Conservation (phyloP, 2,329 filamentous ascomycete species). For the Talaromyces sp. region DNA sequence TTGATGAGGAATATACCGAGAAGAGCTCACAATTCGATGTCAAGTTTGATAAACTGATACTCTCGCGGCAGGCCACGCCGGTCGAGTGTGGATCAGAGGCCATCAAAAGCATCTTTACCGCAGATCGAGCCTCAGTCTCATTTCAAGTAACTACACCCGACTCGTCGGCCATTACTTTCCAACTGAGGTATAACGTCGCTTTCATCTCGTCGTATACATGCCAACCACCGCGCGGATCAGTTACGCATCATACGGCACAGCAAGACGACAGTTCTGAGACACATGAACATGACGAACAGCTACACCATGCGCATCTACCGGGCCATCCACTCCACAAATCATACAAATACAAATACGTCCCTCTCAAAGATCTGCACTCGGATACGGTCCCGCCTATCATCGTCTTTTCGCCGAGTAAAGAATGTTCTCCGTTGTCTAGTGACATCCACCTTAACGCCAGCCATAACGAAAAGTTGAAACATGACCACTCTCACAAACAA, state of each 20-base stretch:
- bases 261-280: neutral
- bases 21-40: slow-evolving; percentile 26
- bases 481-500: neutral
- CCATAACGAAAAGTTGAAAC: neutral
- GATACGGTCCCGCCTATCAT: slow-evolving; percentile 23
- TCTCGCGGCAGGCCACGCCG: neutral
- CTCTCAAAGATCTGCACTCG: slow-evolving; percentile 27
- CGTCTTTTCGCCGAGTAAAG: neutral
- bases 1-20: slow-evolving; percentile 29
- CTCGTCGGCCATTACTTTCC: slow-evolving; percentile 32
- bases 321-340: slow-evolving; percentile 41
- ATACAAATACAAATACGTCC: slow-evolving; percentile 35
- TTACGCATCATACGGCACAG: slow-evolving; percentile 16
- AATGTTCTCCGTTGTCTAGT: neutral
- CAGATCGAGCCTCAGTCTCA: slow-evolving; percentile 28
- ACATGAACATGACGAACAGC: neutral
- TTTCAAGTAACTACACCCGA: slow-evolving; percentile 24
- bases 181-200: slow-evolving; percentile 52
- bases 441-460: slow-evolving; percentile 1
- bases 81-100: slow-evolving; percentile 21
- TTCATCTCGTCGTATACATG: slow-evolving; percentile 58
- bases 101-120: slow-evolving; percentile 24
- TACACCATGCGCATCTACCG: slow-evolving; percentile 32
- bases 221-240: slow-evolving; percentile 43
- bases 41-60: slow-evolving; percentile 1